Evolutionary conservation across 306 rosid genomes (phyloP).

Genomic region (Nissolia schottii): DNA sequence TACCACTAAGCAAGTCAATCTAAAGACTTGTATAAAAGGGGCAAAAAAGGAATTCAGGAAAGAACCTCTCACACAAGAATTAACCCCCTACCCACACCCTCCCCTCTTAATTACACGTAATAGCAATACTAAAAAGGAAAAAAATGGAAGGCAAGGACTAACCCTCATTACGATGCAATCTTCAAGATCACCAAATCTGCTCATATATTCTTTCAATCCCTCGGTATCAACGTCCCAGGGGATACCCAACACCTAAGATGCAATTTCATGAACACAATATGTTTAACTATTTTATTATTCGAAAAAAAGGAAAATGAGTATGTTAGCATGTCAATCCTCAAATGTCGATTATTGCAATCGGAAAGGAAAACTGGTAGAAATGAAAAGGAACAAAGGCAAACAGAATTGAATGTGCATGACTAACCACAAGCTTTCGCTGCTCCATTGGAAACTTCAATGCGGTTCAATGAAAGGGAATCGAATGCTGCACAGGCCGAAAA

Average conservation of each 20-base stretch:
- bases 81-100: too few relatives aligned
- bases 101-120: too few relatives aligned
- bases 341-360: neutral
- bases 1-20: too few relatives aligned
- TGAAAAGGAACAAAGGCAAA: neutral
- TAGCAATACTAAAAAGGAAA: neutral
- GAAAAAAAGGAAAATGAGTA: neutral
- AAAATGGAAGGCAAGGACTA: slow-evolving; percentile 9
- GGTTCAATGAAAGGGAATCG: slow-evolving; percentile 18
- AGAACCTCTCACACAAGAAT: too few relatives aligned
- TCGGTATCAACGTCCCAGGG: slow-evolving; percentile 88
- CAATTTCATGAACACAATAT: too few relatives aligned
- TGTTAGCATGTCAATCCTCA: too few relatives aligned
- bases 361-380: neutral
- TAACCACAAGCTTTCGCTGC: slow-evolving; percentile 93
- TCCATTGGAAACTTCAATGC: slow-evolving; percentile 46
- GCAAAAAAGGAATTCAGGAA: too few relatives aligned
- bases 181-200: slow-evolving; percentile 77
- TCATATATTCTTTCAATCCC: slow-evolving; percentile 74
- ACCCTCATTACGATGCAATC: slow-evolving; percentile 94
- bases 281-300: too few relatives aligned
- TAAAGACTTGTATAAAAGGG: too few relatives aligned
- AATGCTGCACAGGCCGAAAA: slow-evolving; percentile 28
- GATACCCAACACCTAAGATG: slow-evolving; percentile 63
- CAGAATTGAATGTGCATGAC: slow-evolving; percentile 1